These are phyloP conservation scores for Streptanthus diversifolius DNA, from an alignment of 345 rosid genomes.

Conservation along the genomic window DNA sequence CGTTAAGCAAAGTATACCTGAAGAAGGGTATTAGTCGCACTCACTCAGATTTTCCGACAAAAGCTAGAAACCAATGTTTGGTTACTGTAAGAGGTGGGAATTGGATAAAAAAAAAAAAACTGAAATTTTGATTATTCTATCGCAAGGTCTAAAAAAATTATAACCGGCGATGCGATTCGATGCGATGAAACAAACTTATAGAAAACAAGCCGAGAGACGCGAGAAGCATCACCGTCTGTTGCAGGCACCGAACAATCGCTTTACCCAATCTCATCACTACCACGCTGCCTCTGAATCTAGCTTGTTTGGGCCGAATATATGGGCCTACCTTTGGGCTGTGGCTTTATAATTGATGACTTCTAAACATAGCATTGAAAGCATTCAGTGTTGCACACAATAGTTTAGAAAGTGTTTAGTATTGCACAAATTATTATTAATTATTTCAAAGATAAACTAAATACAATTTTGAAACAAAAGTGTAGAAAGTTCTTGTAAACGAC, in stretches of 20 bases:
- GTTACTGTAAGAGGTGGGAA: not conserved
- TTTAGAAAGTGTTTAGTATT: too few species aligned
- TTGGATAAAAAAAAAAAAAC: not conserved
- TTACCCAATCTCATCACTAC: not conserved
- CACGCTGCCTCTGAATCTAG: not conserved
- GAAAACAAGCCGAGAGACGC: not conserved
- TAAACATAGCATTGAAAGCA: too few species aligned
- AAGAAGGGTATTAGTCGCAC: not conserved
- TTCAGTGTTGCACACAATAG: too few species aligned
- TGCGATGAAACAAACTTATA: too few species aligned
- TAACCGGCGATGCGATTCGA: not conserved
- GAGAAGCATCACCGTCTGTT: constrained; percentile 4
- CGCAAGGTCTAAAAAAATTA: not conserved
- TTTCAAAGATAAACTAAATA: too few species aligned
- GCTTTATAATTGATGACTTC: not conserved
- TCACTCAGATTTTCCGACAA: constrained; percentile 20
- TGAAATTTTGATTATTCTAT: not conserved
- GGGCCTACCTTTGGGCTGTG: not conserved
- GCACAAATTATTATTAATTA: too few species aligned
- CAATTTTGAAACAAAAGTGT: too few species aligned
- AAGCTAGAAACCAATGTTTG: constrained; percentile 2
- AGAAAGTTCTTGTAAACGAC: too few species aligned
- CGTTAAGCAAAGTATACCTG: constrained; percentile 30
- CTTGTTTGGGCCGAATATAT: not conserved
- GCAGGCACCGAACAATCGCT: not conserved